Conservation (phyloP, 2,329 filamentous ascomycete species). For the Aspergillus hiratsukae region DNA sequence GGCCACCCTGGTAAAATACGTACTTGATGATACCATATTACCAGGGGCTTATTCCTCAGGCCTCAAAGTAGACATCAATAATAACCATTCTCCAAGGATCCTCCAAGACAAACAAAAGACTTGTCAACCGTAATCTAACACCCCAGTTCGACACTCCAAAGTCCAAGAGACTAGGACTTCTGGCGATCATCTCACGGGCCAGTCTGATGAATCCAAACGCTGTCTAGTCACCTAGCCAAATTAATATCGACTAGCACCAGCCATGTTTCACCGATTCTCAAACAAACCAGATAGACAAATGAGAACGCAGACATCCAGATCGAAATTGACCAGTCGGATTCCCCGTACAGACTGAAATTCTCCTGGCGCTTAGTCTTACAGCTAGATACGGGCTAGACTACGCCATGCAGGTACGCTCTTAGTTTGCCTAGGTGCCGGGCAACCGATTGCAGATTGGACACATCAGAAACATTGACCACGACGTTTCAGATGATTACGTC, state of each 20-base stretch:
- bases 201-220: too few relatives aligned
- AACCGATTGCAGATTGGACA: neutral
- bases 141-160: neutral
- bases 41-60: too few relatives aligned
- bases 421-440: neutral
- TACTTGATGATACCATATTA: too few relatives aligned
- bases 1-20: too few relatives aligned
- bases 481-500: neutral
- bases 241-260: too few relatives aligned
- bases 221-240: too few relatives aligned
- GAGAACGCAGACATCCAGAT: neutral
- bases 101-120: neutral
- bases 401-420: neutral
- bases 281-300: neutral
- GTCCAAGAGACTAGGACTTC: conserved; percentile 4
- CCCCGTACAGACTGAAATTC: neutral
- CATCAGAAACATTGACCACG: neutral
- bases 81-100: too few relatives aligned
- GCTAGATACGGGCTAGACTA: too few relatives aligned
- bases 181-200: neutral
- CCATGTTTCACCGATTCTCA: neutral
- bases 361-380: neutral
- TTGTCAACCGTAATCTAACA: too few relatives aligned
- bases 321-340: neutral
- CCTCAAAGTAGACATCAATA: too few relatives aligned